phyloP scores from a whole-genome alignment of 2,329 filamentous ascomycete genomes.

The Zalaria obscura region DNA sequence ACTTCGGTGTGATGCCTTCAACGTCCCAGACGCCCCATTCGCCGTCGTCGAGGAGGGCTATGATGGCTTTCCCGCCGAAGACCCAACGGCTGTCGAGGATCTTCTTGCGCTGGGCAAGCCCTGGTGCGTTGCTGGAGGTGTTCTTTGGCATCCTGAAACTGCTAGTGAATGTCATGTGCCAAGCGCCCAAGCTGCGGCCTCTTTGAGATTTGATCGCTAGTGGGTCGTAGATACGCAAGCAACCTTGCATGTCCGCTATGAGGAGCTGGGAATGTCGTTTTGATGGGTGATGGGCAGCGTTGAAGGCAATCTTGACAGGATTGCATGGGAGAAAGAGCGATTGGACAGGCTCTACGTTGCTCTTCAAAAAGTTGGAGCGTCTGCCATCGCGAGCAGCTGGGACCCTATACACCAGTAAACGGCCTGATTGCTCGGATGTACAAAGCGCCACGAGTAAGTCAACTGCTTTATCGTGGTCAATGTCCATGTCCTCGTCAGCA shows the following conservation, averaged over 20 bases:
- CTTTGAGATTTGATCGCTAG: constrained; percentile 18
- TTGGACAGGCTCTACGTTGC: constrained; percentile 29
- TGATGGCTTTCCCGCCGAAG: constrained; percentile 28
- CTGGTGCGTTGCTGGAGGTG: constrained; percentile 8
- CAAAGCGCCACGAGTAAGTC: constrained; percentile 25
- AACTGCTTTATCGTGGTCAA: neutral
- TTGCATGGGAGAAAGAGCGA: constrained; percentile 34
- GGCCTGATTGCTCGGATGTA: constrained; percentile 20
- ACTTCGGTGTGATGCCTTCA: constrained; percentile 9
- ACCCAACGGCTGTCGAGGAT: constrained; percentile 36
- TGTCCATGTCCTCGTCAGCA: constrained; percentile 2
- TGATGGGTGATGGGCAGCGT: constrained; percentile 36
- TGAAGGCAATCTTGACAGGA: constrained; percentile 39
- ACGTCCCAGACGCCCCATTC: constrained; percentile 41
- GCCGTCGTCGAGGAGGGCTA: constrained; percentile 34
- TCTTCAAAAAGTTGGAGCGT: constrained; percentile 18
- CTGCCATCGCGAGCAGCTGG: constrained; percentile 15
- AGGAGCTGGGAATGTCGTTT: constrained; percentile 39
- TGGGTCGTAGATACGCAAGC: constrained; percentile 40
- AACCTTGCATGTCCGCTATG: constrained; percentile 37
- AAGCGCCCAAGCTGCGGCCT: constrained; percentile 11
- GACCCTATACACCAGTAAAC: constrained; percentile 27
- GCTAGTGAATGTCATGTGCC: constrained; percentile 15
- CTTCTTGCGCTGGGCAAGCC: constrained; percentile 27
- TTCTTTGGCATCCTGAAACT: constrained; percentile 10